Base-by-base conservation (phyloP, 305 asterid genomes). In the Coffea humblotiana region DNA sequence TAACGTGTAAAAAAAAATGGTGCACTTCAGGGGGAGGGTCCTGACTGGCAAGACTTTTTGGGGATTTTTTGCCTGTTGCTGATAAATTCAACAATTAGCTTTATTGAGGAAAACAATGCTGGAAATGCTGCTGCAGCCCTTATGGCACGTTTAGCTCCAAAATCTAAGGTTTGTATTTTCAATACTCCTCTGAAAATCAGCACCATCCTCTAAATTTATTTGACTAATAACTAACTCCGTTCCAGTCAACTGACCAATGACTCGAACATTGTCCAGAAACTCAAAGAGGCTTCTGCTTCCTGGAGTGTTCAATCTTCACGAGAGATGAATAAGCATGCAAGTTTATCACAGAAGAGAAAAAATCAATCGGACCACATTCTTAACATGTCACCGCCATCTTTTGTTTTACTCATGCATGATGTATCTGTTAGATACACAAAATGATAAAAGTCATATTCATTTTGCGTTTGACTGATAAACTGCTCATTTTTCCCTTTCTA, bases 121-220 rank as follows among this genome's bases (percentile, higher is more conserved):
- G 83, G 85, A 16, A 83, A 83, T 83, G 85, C 85, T 67, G 86
- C 86, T 25, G 83, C 86, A n/a, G 78, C 86, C 72, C 86, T 83
- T 12, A 83, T 83, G 86, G 83, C 81, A 37, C 86, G 48, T 43
- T 70, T 83, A 65, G 86, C 86, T 71, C 83, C 86, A 70, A 76
- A 79, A 63, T 71, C 83, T 21, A 83, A 79, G 83, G 85, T 82
- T 82, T 40, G 69, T 77, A 47, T 1, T 19, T 56, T 54, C 35
- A 48, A 32, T 13, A 12, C 45, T 60, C 8, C 45, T 76, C 15
- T 35, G 61, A 25, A 64, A 23, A 66, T 27, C 69, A 64, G 40
- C 37, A 64, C 25, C 66, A 60, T 23, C 29, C 66, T 60, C 25
- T 58, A 23, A 23, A 21, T 23, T 23, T 21, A n/a, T 60, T 60